A percentile compares a stretch with the other conserved stretches of the same genome.
Conservation (phyloP, 345 rosid species). For the Psidium friedrichsthalianum region DNA sequence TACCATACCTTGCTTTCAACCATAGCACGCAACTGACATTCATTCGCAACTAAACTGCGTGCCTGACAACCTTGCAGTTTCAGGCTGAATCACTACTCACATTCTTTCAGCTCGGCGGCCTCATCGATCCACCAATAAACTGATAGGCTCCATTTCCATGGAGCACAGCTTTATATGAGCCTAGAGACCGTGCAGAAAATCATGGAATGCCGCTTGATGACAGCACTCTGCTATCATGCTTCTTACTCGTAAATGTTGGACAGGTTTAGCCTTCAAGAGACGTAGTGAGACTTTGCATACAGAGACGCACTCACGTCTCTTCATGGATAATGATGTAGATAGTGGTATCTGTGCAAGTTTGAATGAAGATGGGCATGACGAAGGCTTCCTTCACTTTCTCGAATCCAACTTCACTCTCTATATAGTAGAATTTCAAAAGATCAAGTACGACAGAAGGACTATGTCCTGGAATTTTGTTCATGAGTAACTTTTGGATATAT, state of each 20-base stretch:
- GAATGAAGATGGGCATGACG: not conserved
- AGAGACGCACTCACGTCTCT: not conserved
- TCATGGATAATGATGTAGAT: not conserved
- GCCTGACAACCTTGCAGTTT: not conserved
- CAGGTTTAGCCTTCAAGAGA: not conserved
- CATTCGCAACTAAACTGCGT: conserved; percentile 1
- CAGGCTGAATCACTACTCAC: not conserved
- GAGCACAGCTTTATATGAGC: not conserved
- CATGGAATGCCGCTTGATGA: not conserved
- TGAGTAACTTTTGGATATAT: not conserved
- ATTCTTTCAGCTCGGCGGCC: conserved; percentile 1
- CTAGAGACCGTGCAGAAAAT: conserved; percentile 1
- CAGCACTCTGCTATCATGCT: not conserved
- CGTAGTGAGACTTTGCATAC: not conserved
- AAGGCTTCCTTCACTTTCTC: not conserved
- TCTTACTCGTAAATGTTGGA: not conserved
- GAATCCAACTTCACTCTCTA: not conserved
- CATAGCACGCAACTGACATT: not conserved
- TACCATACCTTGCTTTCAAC: not conserved
- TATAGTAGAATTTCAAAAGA: not conserved
- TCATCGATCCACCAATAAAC: not conserved
- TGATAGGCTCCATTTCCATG: not conserved
- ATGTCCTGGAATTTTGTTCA: not conserved
- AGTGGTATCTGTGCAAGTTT: not conserved
- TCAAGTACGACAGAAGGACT: not conserved